These are phyloP conservation scores for Aspergillus sp. DNA, from an alignment of 2,329 filamentous ascomycete genomes.

Conservation along the genomic window DNA sequence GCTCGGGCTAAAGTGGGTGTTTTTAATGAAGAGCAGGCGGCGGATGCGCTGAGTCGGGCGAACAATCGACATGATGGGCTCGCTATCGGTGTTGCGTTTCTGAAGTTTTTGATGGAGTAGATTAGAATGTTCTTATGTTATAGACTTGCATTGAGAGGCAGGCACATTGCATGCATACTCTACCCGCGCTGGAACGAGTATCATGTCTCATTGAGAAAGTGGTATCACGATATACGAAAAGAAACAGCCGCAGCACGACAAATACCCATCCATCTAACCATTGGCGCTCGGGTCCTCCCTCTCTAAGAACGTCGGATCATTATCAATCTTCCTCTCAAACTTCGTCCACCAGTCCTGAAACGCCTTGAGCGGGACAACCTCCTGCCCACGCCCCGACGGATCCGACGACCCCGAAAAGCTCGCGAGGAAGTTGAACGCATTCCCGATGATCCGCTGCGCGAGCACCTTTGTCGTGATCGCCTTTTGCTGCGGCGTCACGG, in stretches of 20 bases:
- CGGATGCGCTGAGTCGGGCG: conserved; percentile 70
- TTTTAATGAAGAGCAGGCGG: conserved; percentile 70
- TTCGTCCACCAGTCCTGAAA: conserved; percentile 99
- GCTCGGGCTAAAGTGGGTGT: conserved; percentile 68
- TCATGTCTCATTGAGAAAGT: not conserved
- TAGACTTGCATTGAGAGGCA: conserved; percentile 4
- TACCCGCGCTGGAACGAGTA: not conserved
- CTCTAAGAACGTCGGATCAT: conserved; percentile 88
- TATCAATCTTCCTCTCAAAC: conserved; percentile 84
- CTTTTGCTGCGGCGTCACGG: conserved; percentile 33
- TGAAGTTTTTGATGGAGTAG: conserved; percentile 72
- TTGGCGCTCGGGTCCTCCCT: conserved; percentile 57
- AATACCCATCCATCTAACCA: conserved; percentile 17
- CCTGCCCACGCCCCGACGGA: conserved; percentile 62
- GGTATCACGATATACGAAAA: not conserved
- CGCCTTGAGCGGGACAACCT: conserved; percentile 89
- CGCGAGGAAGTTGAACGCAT: conserved; percentile 94
- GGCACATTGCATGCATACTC: not conserved
- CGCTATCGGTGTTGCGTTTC: conserved; percentile 72
- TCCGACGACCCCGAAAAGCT: conserved; percentile 72
- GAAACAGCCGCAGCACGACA: not conserved
- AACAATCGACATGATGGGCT: conserved; percentile 76
- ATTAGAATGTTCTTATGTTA: not conserved
- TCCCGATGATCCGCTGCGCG: conserved; percentile 92
- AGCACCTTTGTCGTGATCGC: conserved; percentile 73